A percentile compares a stretch with the other conserved stretches of the same genome.
These are phyloP conservation scores for Acanthamoeba triangularis DNA, from an alignment of 208 protist species.

Conservation along the genomic window DNA sequence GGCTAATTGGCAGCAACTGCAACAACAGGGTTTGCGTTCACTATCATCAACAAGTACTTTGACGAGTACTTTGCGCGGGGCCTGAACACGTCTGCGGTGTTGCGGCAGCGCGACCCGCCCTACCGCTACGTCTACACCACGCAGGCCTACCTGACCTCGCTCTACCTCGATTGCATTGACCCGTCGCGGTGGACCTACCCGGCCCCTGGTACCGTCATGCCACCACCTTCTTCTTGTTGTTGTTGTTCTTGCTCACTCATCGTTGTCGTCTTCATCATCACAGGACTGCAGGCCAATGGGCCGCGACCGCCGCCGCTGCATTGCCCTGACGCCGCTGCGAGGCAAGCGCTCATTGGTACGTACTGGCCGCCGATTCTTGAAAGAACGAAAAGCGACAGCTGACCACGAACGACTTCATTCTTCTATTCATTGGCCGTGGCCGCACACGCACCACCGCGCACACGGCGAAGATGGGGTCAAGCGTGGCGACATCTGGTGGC, in stretches of 20 bases:
- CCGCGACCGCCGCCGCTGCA: conserved; percentile 8
- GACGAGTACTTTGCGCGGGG: conserved; percentile 25
- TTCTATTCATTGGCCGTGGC: too few relatives aligned
- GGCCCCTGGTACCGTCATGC: background rate
- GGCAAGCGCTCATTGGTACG: conserved; percentile 10
- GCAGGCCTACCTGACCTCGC: conserved; percentile 14
- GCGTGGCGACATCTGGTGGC: conserved; percentile 39
- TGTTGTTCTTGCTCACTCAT: too few relatives aligned
- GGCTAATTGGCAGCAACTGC: too few relatives aligned
- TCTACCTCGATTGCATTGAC: conserved; percentile 59
- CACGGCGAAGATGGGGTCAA: conserved; percentile 20
- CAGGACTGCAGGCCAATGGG: conserved; percentile 12
- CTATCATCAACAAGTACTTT: conserved; percentile 65
- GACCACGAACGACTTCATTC: too few relatives aligned
- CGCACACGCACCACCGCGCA: too few relatives aligned
- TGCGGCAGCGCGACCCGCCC: conserved; percentile 1
- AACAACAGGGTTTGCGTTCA: conserved; percentile 17
- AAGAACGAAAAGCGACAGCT: too few relatives aligned
- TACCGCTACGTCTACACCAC: conserved; percentile 27
- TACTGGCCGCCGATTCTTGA: too few relatives aligned
- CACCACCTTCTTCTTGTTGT: too few relatives aligned
- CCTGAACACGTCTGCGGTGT: conserved; percentile 1
- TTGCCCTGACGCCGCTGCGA: background rate
- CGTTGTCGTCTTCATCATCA: background rate
- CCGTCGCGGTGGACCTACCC: background rate